Evolutionary conservation across 1,284 basidiomycete genomes (phyloP), one percentile per base, ranked within the genome.

Genomic region (Cutaneotrichosporon spelunceum): DNA sequence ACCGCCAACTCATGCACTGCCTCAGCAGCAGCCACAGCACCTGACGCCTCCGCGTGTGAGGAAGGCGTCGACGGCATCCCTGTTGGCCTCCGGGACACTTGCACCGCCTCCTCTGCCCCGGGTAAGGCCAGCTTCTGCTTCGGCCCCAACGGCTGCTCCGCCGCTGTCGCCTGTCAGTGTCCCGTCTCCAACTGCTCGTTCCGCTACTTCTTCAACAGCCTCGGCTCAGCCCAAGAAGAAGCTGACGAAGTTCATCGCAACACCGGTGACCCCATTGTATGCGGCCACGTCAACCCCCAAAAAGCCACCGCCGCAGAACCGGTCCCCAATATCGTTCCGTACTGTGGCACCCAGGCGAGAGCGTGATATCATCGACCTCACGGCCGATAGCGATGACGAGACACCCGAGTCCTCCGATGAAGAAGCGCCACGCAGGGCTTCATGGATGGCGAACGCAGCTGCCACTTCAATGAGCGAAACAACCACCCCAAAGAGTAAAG

Each of bases 361-460:
- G 8, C 48, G 48, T 11, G 48, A 50, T 6, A 14, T 63, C 10
- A 63, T 63, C 30, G 61, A 63, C 54, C 54, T 63, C 19, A 63
- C 57, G 6, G 48, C n/a, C 24, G 54, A 48, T 24, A 59, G 54
- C 50, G 52, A 62, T 52, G 56, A 39, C 27, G 47, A 53, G 36
- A 59, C 61, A 16, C n/a, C 50, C 6, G 50, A 57, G 5, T 57
- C 60, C 11, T 30, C 21, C 5, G 53, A 50, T 6, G 21, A 29
- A 23, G 53, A 49, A 24, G 16, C 33, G 23, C 42, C 58, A 3
- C 33, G 24, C 24, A 30, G 26, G 42, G 21, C 14, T 11, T 13
- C 14, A 16, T 14, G 29, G 24, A 19, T 19, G n/a, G 10, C 16
- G 13, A 19, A n/a, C 13, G 30, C 24, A 33, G 24, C 24, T 2